Evolutionary conservation across 2,329 filamentous ascomycete genomes (phyloP).

Genomic region (Apiospora marii): DNA sequence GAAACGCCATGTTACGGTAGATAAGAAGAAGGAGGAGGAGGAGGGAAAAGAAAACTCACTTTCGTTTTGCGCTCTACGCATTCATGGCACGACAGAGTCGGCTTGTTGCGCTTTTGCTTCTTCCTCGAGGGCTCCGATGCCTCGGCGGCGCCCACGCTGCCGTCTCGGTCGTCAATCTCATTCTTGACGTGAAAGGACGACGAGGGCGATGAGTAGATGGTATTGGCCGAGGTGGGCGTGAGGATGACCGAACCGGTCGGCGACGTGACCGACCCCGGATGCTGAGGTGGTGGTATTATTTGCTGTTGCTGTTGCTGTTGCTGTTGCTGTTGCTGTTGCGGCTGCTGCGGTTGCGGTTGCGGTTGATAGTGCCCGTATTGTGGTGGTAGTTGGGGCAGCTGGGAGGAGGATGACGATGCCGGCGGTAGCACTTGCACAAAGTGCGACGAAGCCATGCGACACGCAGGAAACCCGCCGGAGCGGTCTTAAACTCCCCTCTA

Average conservation of each 20-base stretch:
- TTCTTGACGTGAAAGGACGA: conserved; percentile 23
- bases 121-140: conserved; percentile 58
- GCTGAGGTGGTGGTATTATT: not conserved
- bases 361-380: not conserved
- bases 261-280: not conserved
- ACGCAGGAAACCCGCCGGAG: conserved; percentile 1
- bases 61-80: conserved; percentile 87
- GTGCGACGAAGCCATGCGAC: conserved; percentile 22
- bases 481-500: not conserved
- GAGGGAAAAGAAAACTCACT: conserved; percentile 48
- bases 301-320: not conserved
- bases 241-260: conserved; percentile 7
- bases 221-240: conserved; percentile 25
- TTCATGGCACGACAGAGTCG: conserved; percentile 79
- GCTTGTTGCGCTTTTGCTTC: conserved; percentile 87
- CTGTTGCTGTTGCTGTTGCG: not conserved
- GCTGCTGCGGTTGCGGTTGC: not conserved
- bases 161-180: conserved; percentile 25
- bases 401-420: not conserved
- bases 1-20: not conserved
- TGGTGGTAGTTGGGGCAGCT: not conserved
- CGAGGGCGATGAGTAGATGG: conserved; percentile 25
- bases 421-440: conserved; percentile 17
- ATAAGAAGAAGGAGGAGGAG: no score
- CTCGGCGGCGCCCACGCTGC: conserved; percentile 32